A percentile compares a stretch with the other conserved stretches of the same genome.
Conservation (phyloP, 345 rosid species). For the Lepidium africanum region DNA sequence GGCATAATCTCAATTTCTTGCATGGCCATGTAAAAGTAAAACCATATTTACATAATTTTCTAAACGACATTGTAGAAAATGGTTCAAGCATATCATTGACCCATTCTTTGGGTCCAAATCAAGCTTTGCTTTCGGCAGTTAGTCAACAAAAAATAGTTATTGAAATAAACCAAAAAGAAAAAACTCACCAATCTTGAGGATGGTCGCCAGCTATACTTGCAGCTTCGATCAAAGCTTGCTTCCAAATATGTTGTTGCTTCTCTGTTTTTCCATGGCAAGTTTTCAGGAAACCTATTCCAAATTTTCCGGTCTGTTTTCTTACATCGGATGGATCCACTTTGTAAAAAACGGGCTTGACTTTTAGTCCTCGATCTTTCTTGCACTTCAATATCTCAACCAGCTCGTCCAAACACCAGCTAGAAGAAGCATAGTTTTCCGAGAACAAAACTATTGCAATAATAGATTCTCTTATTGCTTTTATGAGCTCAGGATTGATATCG, state of each 20-base stretch:
- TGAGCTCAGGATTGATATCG: background rate
- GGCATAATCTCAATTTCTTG: no score
- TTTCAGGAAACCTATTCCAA: background rate
- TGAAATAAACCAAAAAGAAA: no score
- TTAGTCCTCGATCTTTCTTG: background rate
- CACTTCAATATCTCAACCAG: background rate
- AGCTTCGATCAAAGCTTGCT: background rate
- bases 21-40: no score
- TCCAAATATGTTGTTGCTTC: no score
- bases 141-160: no score
- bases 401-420: slow-evolving; percentile 2
- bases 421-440: background rate
- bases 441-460: background rate
- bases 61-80: no score
- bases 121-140: no score
- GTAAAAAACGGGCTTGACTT: background rate
- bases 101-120: no score
- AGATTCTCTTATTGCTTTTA: background rate
- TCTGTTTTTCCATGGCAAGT: background rate
- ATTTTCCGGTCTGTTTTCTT: background rate
- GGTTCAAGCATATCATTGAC: no score
- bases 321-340: slow-evolving; percentile 6
- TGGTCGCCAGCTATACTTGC: no score
- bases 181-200: no score
- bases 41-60: no score